Percentiles rank a stretch among this genome's conserved stretches.
Evolutionary conservation across 2,329 filamentous ascomycete genomes (phyloP).

Genomic region (Aureobasidium lini): DNA sequence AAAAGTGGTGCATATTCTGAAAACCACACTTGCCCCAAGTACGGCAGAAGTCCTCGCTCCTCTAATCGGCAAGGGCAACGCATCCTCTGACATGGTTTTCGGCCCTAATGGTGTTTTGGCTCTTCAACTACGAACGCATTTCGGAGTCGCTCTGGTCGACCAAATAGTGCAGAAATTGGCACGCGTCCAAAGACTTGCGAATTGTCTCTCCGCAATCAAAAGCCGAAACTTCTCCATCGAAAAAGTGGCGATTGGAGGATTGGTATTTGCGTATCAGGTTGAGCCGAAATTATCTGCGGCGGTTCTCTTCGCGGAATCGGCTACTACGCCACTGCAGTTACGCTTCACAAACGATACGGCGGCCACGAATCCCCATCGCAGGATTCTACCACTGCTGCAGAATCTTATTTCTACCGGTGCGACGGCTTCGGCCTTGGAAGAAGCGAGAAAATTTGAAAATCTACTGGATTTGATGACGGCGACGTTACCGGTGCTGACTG

Average conservation of each 20-base stretch:
- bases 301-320: conserved; percentile 17
- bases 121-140: conserved; percentile 50
- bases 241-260: conserved; percentile 52
- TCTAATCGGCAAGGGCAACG: conserved; percentile 32
- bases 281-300: conserved; percentile 16
- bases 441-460: conserved; percentile 41
- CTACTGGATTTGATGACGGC: conserved; percentile 52
- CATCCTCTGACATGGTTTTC: conserved; percentile 56
- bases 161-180: conserved; percentile 54
- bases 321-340: conserved; percentile 49
- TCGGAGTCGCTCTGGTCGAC: conserved; percentile 53
- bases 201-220: conserved; percentile 60
- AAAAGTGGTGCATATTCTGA: conserved; percentile 33
- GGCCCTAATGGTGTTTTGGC: conserved; percentile 55
- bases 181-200: conserved; percentile 62
- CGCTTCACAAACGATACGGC: conserved; percentile 42
- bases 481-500: conserved; percentile 57
- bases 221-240: conserved; percentile 51
- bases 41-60: conserved; percentile 32
- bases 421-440: conserved; percentile 44
- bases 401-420: neutral
- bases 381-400: conserved; percentile 22
- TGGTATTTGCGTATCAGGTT: conserved; percentile 59
- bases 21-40: conserved; percentile 29
- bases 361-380: conserved; percentile 24